phyloP scores from a whole-genome alignment of 768 basidiomycete genomes.

The Termitomyces sp. region DNA sequence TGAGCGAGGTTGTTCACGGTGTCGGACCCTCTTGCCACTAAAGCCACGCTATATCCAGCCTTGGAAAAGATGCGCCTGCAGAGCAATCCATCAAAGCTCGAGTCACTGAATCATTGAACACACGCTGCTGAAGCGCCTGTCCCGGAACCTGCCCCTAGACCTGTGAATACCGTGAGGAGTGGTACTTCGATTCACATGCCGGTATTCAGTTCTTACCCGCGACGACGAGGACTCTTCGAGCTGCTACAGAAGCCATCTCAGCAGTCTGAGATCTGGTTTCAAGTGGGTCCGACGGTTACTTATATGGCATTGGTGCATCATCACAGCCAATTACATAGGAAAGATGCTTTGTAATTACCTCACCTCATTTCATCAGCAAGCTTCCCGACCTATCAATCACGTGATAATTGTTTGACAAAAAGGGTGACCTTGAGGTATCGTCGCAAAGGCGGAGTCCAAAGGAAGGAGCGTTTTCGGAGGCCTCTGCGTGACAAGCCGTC shows the following conservation, averaged over 20 bases:
- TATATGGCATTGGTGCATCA: not conserved
- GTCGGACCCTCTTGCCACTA: conserved; percentile 55
- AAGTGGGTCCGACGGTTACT: not conserved
- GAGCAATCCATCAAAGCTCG: not conserved
- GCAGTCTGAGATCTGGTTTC: not conserved
- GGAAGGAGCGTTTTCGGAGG: no score
- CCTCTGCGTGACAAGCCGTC: no score
- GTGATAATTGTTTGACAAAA: no score
- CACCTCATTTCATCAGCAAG: not conserved
- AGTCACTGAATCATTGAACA: conserved; percentile 14
- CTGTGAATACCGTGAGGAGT: conserved; percentile 15
- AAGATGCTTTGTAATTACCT: not conserved
- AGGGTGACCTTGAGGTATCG: no score
- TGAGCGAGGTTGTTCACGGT: conserved; percentile 46
- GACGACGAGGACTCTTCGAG: conserved; percentile 51
- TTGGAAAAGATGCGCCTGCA: conserved; percentile 54
- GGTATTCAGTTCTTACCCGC: conserved; percentile 29
- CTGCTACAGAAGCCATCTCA: conserved; percentile 23
- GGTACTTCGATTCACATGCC: not conserved
- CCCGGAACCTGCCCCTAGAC: conserved; percentile 41
- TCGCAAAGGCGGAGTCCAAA: no score
- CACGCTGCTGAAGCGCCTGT: conserved; percentile 60
- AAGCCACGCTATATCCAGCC: conserved; percentile 60
- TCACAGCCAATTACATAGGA: no score
- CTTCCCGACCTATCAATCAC: no score